Evolutionary conservation across 352 stramenopile species (phyloP), one percentile per base, ranked within the genome.

Genomic region (Globisporangium yorkense): DNA sequence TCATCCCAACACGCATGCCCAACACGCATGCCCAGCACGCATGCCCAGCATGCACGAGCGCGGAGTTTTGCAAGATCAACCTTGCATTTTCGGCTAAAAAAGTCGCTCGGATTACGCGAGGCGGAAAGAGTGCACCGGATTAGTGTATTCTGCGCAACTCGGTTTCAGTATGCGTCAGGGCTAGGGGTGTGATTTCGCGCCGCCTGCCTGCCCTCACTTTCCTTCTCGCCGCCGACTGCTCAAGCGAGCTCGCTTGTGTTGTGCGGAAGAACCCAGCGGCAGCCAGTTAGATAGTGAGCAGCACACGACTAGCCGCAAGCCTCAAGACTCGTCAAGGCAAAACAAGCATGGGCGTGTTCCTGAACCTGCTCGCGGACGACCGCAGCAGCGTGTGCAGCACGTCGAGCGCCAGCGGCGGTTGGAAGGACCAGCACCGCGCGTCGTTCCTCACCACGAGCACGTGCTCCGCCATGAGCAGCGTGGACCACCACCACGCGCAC

Each of bases 401-500:
- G 3, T 33, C 29, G 43, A 43, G 54, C 46, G 20, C 16, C 33
- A 20, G 40, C 48, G 20, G 50, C 29, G 29, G 7, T 29, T 58
- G 50, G 51, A 63, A 63, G 33, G 57, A 63, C 39, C n/a, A 80
- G 47, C 63, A 63, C 39, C 71, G 77, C 31, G 62, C 75, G 21
- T 84, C 77, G 0, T 83, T 74, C 56, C 67, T 88, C 48, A 74
- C 51, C 45, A 67, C 51, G 29, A 77, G 66, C 41, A 84, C 77
- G 29, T 84, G 65, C 59, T 81, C 75, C 35, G 70, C 55, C 56
- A 65, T 69, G 45, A 71, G 51, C 33, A 66, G 40, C 13, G 35
- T 55, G n/a, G 51, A 54, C 54, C 54, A 57, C 40, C 35, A 47
- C 21, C 15, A 15, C 15, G 10, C 15, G 10, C 40, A 18, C 40